Evolutionary conservation across 2,329 filamentous ascomycete species (phyloP).

Genomic region (Decorospora gaudefroyi): DNA sequence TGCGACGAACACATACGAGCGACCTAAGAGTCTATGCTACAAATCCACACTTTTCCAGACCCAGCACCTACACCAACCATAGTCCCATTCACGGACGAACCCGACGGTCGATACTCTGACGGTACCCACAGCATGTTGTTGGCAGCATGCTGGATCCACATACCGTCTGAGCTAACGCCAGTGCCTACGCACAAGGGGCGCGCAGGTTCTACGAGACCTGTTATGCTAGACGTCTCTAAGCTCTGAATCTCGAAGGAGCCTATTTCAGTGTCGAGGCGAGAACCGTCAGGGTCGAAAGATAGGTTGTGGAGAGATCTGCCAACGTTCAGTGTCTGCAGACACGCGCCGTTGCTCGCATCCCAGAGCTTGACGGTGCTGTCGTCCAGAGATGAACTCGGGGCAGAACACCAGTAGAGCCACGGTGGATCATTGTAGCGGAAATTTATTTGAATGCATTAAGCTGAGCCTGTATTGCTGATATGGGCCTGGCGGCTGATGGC

Average conservation of each 20-base stretch:
- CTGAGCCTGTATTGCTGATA: too few species aligned
- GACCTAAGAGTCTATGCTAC: conserved; percentile 7
- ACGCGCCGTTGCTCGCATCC: conserved; percentile 23
- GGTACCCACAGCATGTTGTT: conserved; percentile 28
- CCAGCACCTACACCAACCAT: conserved; percentile 17
- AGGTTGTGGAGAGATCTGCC: conserved; percentile 9
- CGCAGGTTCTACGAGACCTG: conserved; percentile 9
- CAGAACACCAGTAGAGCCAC: too few species aligned
- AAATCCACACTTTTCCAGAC: conserved; percentile 25
- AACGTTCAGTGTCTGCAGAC: conserved; percentile 12
- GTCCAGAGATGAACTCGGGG: too few species aligned
- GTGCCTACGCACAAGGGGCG: conserved; percentile 14
- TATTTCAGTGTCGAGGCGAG: conserved; percentile 23
- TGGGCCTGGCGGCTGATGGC: too few species aligned
- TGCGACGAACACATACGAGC: conserved; percentile 1
- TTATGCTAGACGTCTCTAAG: neutral
- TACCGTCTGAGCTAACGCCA: conserved; percentile 16
- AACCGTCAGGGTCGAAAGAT: conserved; percentile 22
- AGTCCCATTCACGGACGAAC: conserved; percentile 18
- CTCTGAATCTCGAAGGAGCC: conserved; percentile 16
- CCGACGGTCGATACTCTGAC: conserved; percentile 27
- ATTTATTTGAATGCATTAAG: too few species aligned
- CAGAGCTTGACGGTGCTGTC: conserved; percentile 19
- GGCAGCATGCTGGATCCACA: conserved; percentile 25
- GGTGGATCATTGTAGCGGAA: too few species aligned